Evolutionary conservation across 106 monocot species (phyloP), one percentile per base, ranked within the genome.

Genomic region (Vanilla planifolia): DNA sequence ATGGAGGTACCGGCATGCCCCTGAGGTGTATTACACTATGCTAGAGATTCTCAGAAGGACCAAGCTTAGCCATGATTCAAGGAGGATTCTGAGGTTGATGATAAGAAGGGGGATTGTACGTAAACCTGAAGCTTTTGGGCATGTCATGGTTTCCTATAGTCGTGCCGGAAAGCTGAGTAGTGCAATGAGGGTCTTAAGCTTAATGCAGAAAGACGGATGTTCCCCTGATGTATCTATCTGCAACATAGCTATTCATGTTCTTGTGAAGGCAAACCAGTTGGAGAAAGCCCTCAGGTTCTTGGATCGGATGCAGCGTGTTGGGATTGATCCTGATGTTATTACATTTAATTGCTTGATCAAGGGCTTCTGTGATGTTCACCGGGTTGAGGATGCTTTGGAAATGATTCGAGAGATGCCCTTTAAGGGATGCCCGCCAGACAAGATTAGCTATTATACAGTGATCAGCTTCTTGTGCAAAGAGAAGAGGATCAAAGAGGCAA

Each of bases 141-240:
- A 69, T 35, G 52, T 81, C 55, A 96, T 96, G 90, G 60, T 87
- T 0, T 81, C 90, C 2, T 96, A 91, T 39, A 91, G 95, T 42
- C 77, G 90, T 4, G 90, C 95, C 0, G 72, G 84, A 7, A 86
- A 84, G 78, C 71, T 96, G 15, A 71, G 87, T 64, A 77, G 73
- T 26, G 81, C 95, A 29, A 90, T 96, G 95, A 68, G 90, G 58
- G 95, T 96, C 5, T 59, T 96, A 55, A 78, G 81, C 43, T 66
- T 96, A 71, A 96, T 96, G 96, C 96, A 91, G 73, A 96, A 79
- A 61, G 90, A 90, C 48, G 90, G 90, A 5, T 71, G 75, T 34
- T 77, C 66, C 9, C 87, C 87, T 0, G 68, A 96, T 55, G 28
- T 91, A 45, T 50, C 61, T 0, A 45, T 96, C 7, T 96, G 86